Base-by-base conservation (phyloP, 2,329 filamentous ascomycete species). In the Neofusicoccum ribis region DNA sequence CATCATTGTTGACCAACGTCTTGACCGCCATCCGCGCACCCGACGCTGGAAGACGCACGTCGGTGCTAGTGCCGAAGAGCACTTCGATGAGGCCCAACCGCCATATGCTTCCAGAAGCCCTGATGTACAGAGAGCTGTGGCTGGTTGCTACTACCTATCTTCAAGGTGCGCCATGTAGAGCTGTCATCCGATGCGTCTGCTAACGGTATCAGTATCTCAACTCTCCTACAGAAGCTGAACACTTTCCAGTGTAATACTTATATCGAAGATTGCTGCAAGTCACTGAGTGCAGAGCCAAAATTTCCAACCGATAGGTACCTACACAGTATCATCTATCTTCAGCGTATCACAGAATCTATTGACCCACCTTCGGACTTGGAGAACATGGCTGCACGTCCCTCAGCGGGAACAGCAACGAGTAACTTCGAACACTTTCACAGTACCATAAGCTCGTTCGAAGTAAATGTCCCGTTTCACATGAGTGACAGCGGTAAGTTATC, bases 261-360 rank as follows among this genome's bases (percentile, higher is more conserved):
- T 50, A 72, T 81, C n/a, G 77, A 80, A 63, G 72, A 76, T 9
- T 78, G 73, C 44, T 77, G 77, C 60, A 67, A 73, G 20, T 70
- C 72, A n/a, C 66, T 80, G 43, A 66, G 71, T 17, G 69, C 75
- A n/a, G 68, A 65, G n/a, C 69, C 68, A 14, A 74, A 77, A 59
- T 72, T 72, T 58, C 68, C 73, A 2, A 73, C 72, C 5, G 78
- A 81, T 65, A 70, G 72, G 62, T 73, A 77, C 58, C 71, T 81
- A 2, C 70, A 74, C 15, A 70, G 77, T 46, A 69, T 79, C 6
- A 72, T 79, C 11, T 73, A 73, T 6, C 67, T 81, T n/a, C 78
- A 80, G 65, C 69, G 67, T 5, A 74, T 79, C 43, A 72, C 76
- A 23, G 54, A 58, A 17, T 43, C 41, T 3, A 31, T 58, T 2